phyloP scores from a whole-genome alignment of 225 moss, liverwort and hornwort species.

The Lunularia cruciata region DNA sequence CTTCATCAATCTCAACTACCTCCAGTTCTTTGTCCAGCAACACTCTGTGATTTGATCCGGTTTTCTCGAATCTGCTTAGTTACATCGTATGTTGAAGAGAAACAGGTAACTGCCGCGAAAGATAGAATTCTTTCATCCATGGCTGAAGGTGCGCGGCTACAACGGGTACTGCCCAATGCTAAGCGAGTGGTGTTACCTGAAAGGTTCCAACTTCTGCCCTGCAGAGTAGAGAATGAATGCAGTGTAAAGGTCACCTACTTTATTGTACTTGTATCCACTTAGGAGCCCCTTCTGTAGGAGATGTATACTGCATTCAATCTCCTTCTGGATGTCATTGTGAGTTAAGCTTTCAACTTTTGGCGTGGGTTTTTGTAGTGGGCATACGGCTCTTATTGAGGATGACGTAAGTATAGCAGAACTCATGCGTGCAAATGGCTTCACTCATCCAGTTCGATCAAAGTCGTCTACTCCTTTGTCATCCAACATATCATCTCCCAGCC shows the following conservation, averaged over 20 bases:
- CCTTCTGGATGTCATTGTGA: background rate
- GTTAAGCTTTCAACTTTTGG: background rate
- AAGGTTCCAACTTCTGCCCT: constrained; percentile 46
- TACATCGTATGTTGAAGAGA: no score
- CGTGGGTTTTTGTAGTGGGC: constrained; percentile 56
- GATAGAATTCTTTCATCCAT: constrained; percentile 67
- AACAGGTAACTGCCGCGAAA: constrained; percentile 71
- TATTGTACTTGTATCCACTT: background rate
- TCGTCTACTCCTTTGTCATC: constrained; percentile 15
- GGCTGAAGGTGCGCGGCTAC: constrained; percentile 70
- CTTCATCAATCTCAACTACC: no score
- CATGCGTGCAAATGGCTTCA: constrained; percentile 61
- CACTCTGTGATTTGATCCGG: no score
- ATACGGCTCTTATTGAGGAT: constrained; percentile 78
- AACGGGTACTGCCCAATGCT: constrained; percentile 61
- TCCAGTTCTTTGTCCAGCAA: no score
- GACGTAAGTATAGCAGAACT: constrained; percentile 51
- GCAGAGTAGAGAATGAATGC: background rate
- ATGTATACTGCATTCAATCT: background rate
- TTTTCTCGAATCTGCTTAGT: no score
- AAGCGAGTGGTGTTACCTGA: constrained; percentile 77
- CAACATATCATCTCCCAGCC: constrained; percentile 16
- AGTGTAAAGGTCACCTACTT: background rate
- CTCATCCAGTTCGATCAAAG: constrained; percentile 39
- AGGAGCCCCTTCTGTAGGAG: background rate